phyloP scores from a whole-genome alignment of 305 asterid genomes.

The Coffea humblotiana region DNA sequence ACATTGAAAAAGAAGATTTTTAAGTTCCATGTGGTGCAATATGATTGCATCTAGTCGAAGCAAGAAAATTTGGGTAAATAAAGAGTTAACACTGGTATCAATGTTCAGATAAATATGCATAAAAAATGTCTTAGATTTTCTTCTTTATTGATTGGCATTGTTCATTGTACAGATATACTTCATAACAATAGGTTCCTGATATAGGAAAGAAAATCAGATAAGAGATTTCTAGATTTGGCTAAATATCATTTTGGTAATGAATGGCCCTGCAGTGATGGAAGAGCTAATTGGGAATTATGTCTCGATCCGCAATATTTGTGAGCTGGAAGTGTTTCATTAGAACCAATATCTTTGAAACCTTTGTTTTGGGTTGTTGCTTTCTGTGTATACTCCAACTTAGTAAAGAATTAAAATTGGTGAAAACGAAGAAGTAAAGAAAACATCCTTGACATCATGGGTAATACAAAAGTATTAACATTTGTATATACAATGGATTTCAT shows the following conservation, averaged over 20 bases:
- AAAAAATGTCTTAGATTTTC: no score
- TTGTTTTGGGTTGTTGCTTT: conserved; percentile 13
- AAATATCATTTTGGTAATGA: background rate
- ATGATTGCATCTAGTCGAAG: background rate
- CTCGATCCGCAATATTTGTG: conserved; percentile 15
- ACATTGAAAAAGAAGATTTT: background rate
- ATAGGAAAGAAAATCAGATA: background rate
- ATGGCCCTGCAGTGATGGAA: no score
- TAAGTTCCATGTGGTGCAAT: conserved; percentile 5
- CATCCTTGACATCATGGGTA: background rate
- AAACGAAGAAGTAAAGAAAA: conserved; percentile 14
- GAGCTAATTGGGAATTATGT: conserved; percentile 12
- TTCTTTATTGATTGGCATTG: background rate
- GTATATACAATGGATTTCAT: conserved; percentile 5
- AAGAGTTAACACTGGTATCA: background rate
- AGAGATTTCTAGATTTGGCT: background rate
- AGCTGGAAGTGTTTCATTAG: conserved; percentile 23
- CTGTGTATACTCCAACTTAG: background rate
- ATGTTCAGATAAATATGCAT: background rate
- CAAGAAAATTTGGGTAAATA: background rate
- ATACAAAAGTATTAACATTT: background rate
- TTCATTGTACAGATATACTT: conserved; percentile 10
- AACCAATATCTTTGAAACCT: conserved; percentile 12
- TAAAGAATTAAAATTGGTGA: background rate
- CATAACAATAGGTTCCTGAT: no score